A percentile compares a stretch with the other conserved stretches of the same genome.
phyloP scores from a whole-genome alignment of 2,329 filamentous ascomycete species.

The Rugonectria rugulosa region DNA sequence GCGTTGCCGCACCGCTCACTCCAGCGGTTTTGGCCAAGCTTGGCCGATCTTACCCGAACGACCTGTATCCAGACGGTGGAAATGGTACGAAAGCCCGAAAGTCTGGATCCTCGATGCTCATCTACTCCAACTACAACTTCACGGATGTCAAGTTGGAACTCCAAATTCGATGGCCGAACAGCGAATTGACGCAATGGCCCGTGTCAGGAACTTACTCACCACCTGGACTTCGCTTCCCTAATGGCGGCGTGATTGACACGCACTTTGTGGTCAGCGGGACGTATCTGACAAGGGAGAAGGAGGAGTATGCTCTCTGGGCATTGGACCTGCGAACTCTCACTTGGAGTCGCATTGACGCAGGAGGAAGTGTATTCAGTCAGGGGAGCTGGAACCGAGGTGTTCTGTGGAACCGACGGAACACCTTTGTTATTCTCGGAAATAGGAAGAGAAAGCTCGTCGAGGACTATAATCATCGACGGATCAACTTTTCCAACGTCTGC shows the following conservation, averaged over 20 bases:
- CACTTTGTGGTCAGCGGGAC: constrained; percentile 98
- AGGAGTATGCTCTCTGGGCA: constrained; percentile 97
- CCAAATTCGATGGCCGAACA: constrained; percentile 86
- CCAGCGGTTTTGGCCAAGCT: constrained; percentile 71
- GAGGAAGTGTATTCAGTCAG: constrained; percentile 91
- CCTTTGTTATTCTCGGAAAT: constrained; percentile 94
- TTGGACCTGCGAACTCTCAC: constrained; percentile 86
- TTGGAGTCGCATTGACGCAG: constrained; percentile 96
- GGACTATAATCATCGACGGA: constrained; percentile 96
- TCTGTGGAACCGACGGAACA: constrained; percentile 90
- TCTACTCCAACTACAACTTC: constrained; percentile 99
- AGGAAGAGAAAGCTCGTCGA: constrained; percentile 93
- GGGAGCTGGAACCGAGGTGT: constrained; percentile 98
- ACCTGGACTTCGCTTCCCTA: constrained; percentile 92
- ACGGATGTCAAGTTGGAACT: constrained; percentile 95
- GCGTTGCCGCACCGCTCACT: constrained; percentile 86
- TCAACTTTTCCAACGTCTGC: constrained; percentile 97
- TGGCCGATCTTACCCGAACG: constrained; percentile 63
- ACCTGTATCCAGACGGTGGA: constrained; percentile 52
- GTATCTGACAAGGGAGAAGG: constrained; percentile 96
- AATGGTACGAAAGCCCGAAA: constrained; percentile 63
- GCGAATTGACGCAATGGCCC: constrained; percentile 81
- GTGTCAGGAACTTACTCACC: constrained; percentile 90
- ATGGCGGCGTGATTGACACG: constrained; percentile 92
- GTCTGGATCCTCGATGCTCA: constrained; percentile 79